A percentile compares a stretch with the other conserved stretches of the same genome.
Conservation (phyloP, 305 asterid genomes). For the Vinca major region DNA sequence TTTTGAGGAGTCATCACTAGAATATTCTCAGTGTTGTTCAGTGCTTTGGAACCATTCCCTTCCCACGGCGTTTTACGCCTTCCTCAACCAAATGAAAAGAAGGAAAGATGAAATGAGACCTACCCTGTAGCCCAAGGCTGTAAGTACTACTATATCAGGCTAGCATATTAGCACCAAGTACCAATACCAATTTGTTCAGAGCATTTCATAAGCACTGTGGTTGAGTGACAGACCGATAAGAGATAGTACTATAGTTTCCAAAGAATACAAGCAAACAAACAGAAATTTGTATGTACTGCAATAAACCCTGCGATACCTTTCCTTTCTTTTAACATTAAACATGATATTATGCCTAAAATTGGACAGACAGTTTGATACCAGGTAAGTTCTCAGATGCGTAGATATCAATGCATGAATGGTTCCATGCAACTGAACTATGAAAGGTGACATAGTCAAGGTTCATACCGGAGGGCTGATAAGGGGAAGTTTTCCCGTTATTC, state of each 20-base stretch:
- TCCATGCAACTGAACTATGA: not conserved
- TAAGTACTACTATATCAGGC: not conserved
- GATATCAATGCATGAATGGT: constrained; percentile 1
- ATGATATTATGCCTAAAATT: not conserved
- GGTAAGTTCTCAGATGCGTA: not conserved
- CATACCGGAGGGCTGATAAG: constrained; percentile 89
- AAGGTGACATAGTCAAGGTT: constrained; percentile 6
- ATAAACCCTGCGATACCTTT: not conserved
- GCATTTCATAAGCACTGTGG: not conserved
- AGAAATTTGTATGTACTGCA: not conserved
- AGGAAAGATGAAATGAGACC: not conserved
- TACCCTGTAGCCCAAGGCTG: not conserved
- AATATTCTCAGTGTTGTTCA: not conserved
- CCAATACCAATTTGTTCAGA: not conserved
- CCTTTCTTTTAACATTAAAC: not conserved
- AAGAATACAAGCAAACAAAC: not conserved
- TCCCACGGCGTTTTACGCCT: not conserved
- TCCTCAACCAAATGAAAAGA: not conserved
- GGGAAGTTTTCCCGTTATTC: constrained; percentile 79
- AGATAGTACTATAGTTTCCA: not conserved
- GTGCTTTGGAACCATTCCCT: not conserved
- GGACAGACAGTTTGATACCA: not conserved
- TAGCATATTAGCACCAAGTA: not conserved
- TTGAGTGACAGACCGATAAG: not conserved
- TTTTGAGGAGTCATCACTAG: not conserved